Base-by-base conservation (phyloP, 2,329 filamentous ascomycete species). In the Ophiostoma sp. region DNA sequence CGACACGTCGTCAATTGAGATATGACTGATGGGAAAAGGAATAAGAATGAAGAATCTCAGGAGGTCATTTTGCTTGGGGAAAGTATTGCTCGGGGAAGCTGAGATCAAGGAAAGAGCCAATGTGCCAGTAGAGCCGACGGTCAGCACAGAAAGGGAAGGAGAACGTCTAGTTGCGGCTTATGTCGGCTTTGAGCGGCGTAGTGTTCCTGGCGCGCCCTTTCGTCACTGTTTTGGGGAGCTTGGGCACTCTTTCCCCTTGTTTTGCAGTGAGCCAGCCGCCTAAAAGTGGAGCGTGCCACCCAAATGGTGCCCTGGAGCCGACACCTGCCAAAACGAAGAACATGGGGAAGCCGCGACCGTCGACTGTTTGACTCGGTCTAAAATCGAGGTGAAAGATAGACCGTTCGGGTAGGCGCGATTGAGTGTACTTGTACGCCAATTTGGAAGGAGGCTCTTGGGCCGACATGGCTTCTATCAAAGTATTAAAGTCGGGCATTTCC, bases 171-270 rank as follows among this genome's bases (percentile, higher is more conserved):
- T 22, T n/a, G 45, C 73, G 73, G 70, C 61, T 74, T 63, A 63
- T 63, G 57, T 71, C 73, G 73, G 73, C 73, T 74, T 74, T 57
- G 19, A 7, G 11, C 71, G 66, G 59, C 31, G 73, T 63, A 25
- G 39, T 15, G 68, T 39, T 69, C 68, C 66, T 70, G 50, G 50
- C 36, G 31, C 59, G 17, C 63, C 3, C 55, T 50, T 63, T 48
- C 25, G n/a, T 42, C 57, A 25, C 42, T 71, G 39, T 9, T 48
- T 71, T 22, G 11, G 50, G 59, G 19, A 6, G 33, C 33, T 36
- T 6, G 15, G 22, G 57, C 12, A 15, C 39, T 6, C 50, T 11
- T 70, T 70, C 68, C 68, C 69, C 69, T 70, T 52, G 50, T 70
- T 59, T 57, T 69, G 2, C 61, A 64, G 61, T 4, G 42, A 17